These are phyloP conservation scores for Mariannaea elegans DNA, from an alignment of 2,329 filamentous ascomycete species.

Conservation along the genomic window DNA sequence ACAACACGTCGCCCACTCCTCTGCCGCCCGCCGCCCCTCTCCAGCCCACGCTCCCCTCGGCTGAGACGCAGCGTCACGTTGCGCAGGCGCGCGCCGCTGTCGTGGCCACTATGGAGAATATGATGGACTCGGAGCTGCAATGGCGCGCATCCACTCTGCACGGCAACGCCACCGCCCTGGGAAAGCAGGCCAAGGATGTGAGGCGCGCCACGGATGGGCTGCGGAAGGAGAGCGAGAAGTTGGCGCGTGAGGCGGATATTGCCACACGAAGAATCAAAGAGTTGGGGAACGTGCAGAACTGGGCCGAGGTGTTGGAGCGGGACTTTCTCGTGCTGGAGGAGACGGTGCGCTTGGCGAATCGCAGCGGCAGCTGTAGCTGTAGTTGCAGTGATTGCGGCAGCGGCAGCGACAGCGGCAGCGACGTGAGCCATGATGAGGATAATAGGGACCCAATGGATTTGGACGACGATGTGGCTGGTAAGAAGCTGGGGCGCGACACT, in stretches of 20 bases:
- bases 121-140: slow-evolving; percentile 74
- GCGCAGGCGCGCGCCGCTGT: slow-evolving; percentile 67
- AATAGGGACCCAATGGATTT: slow-evolving; percentile 27
- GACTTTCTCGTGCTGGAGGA: slow-evolving; percentile 72
- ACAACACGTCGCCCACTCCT: slow-evolving; percentile 21
- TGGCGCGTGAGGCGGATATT: slow-evolving; percentile 69
- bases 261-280: slow-evolving; percentile 76
- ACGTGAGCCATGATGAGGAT: slow-evolving; percentile 27
- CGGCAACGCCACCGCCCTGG: slow-evolving; percentile 71
- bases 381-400: slow-evolving; percentile 52
- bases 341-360: slow-evolving; percentile 65
- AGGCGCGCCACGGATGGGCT: slow-evolving; percentile 66
- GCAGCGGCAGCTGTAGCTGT: slow-evolving; percentile 44
- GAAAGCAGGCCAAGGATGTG: slow-evolving; percentile 73
- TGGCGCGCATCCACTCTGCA: slow-evolving; percentile 75
- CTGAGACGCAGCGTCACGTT: slow-evolving; percentile 57
- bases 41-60: slow-evolving; percentile 51
- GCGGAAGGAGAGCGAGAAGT: slow-evolving; percentile 70
- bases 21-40: slow-evolving; percentile 33
- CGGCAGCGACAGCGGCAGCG: slow-evolving; percentile 28
- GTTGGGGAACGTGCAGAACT: slow-evolving; percentile 84
- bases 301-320: slow-evolving; percentile 82
- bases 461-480: slow-evolving; percentile 23
- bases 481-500: slow-evolving; percentile 18
- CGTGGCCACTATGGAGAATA: slow-evolving; percentile 72